Conservation (phyloP, 2,329 filamentous ascomycete species). For the Neopestalotiopsis sp. region DNA sequence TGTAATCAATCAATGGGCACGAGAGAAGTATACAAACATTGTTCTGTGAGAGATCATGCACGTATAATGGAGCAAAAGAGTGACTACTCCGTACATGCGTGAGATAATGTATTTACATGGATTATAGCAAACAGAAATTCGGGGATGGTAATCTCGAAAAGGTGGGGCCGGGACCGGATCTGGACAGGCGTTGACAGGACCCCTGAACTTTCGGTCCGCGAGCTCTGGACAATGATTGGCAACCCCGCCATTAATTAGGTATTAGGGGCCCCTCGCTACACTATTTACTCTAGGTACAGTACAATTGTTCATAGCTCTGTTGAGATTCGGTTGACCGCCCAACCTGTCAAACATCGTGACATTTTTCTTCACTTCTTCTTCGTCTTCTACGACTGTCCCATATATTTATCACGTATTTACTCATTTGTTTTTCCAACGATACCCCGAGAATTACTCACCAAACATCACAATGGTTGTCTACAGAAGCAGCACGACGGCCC, state of each 20-base stretch:
- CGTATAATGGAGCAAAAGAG: too few species aligned
- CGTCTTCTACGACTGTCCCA: neutral
- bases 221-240: neutral
- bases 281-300: neutral
- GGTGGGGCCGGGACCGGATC: neutral
- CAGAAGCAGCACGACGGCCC: constrained; percentile 93
- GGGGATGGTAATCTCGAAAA: neutral
- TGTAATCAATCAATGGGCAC: too few species aligned
- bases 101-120: too few species aligned
- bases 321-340: neutral
- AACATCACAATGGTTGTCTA: constrained; percentile 63
- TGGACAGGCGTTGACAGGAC: neutral
- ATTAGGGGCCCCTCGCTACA: neutral
- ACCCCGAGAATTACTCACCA: neutral
- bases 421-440: neutral
- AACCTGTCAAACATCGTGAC: neutral
- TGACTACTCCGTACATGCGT: too few species aligned
- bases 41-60: too few species aligned
- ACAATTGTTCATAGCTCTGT: neutral
- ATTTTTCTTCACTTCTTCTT: neutral
- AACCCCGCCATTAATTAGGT: neutral
- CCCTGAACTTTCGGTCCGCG: neutral
- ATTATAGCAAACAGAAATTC: neutral
- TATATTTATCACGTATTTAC: neutral
- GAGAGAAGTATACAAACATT: too few species aligned